Evolutionary conservation across 2,329 filamentous ascomycete genomes (phyloP).

Genomic region (Aspergillus aculeatinus): DNA sequence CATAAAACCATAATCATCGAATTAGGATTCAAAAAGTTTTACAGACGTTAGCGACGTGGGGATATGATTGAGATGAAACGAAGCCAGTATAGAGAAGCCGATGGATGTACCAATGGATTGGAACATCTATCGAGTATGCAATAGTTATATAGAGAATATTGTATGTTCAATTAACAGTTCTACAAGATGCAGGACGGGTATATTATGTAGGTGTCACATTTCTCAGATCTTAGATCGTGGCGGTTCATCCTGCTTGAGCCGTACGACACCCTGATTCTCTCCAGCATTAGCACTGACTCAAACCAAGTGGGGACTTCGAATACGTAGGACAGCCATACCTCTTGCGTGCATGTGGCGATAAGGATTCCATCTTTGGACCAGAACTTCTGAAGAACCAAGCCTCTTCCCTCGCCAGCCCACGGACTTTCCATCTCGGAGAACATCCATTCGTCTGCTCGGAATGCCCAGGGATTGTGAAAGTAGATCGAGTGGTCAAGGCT

Average conservation of each 20-base stretch:
- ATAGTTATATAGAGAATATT: background rate
- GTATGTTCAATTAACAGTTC: background rate
- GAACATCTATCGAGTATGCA: background rate
- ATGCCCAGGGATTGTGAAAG: slow-evolving; percentile 50
- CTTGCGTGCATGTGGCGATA: slow-evolving; percentile 52
- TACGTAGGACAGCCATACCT: slow-evolving; percentile 37
- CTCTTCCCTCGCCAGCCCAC: slow-evolving; percentile 52
- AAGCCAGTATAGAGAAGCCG: no score
- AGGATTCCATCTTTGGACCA: slow-evolving; percentile 50
- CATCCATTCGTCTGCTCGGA: slow-evolving; percentile 53
- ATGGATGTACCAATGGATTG: background rate
- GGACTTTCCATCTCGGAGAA: slow-evolving; percentile 51
- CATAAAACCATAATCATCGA: no score
- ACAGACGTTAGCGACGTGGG: no score
- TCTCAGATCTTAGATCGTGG: slow-evolving; percentile 33
- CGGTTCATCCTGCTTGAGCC: slow-evolving; percentile 45
- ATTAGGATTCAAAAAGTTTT: no score
- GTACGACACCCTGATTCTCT: slow-evolving; percentile 43
- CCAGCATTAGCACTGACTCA: slow-evolving; percentile 14
- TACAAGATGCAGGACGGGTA: background rate
- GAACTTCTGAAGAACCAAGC: slow-evolving; percentile 50
- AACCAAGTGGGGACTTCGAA: background rate
- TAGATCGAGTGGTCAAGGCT: slow-evolving; percentile 53
- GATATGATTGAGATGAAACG: no score
- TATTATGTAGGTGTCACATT: slow-evolving; percentile 10